Evolutionary conservation across 148 eudicot species (phyloP).

Genomic region (Dianthus caryophyllus): DNA sequence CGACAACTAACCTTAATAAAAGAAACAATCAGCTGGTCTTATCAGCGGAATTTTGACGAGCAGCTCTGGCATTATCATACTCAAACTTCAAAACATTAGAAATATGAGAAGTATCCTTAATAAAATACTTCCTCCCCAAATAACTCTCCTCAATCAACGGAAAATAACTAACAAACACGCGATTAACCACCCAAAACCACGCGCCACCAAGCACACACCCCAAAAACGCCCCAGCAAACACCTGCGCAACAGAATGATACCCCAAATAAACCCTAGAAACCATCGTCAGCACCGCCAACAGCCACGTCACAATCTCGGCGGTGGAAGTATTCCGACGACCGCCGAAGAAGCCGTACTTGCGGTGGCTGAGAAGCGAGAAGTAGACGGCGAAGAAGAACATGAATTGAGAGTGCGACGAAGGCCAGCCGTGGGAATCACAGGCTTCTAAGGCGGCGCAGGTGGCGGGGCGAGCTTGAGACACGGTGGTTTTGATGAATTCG

Average conservation of each 20-base stretch:
- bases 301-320: slow-evolving; percentile 48
- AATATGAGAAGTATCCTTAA: slow-evolving; percentile 90
- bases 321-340: slow-evolving; percentile 40
- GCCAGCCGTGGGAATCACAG: slow-evolving; percentile 97
- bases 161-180: slow-evolving; percentile 35
- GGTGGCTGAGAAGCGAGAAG: slow-evolving; percentile 46
- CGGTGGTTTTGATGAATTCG: slow-evolving; percentile 56
- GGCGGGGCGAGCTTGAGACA: slow-evolving; percentile 71
- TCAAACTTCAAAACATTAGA: slow-evolving; percentile 81
- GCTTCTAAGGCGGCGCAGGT: slow-evolving; percentile 70
- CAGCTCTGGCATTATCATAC: slow-evolving; percentile 76
- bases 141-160: slow-evolving; percentile 72
- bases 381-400: slow-evolving; percentile 82
- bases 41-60: slow-evolving; percentile 34
- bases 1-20: not conserved
- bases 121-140: slow-evolving; percentile 60
- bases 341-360: slow-evolving; percentile 37
- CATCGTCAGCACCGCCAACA: slow-evolving; percentile 65
- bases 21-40: slow-evolving; percentile 31
- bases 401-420: slow-evolving; percentile 82
- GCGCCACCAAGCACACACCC: slow-evolving; percentile 53
- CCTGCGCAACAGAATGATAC: slow-evolving; percentile 77
- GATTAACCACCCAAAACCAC: slow-evolving; percentile 76
- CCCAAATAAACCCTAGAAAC: slow-evolving; percentile 86
- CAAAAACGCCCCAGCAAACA: slow-evolving; percentile 67